Evolutionary conservation across 2,329 filamentous ascomycete genomes (phyloP), one percentile per base, ranked within the genome.

Genomic region (Hirsutella rhossiliensis): DNA sequence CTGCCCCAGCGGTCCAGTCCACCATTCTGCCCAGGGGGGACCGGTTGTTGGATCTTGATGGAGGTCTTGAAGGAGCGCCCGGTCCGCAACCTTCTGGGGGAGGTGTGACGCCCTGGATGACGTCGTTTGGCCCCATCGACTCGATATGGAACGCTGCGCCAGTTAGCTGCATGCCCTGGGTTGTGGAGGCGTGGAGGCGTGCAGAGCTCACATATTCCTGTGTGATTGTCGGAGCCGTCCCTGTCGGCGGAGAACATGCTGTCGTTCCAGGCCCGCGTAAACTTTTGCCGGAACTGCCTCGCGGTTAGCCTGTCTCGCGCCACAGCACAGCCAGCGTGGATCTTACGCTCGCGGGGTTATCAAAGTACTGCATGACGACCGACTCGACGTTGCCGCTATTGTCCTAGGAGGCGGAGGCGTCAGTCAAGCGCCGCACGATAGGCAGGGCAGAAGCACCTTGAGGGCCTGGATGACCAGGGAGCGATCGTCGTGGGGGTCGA

Each of bases 1-100:
- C 61, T 43, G 61, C 59, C 23, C 63, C 59, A 45, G 64, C 63
- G 29, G 36, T 32, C 62, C 71, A 69, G 43, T 76, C 70, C 50
- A 69, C 61, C 48, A 74, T 61, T 51, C 63, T 72, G 56, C 69
- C 66, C 46, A 79, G 56, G 9, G 78, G 76, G 30, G 78, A 80
- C 53, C 67, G 68, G 49, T 71, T 71, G 47, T 73, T 74, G 38
- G 72, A 66, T 58, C 77, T 65, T 19, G 78, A 82, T 2, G 78
- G 78, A n/a, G 78, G 78, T 45, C 78, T 68, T 17, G 78, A 80
- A 0, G 75, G 74, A 5, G 73, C 71, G 27, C 63, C 64, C 9
- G 61, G 60, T 31, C 62, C 63, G 45, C 69, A 68, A 39, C 60
- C 58, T 32, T 65, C 64, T 12, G 57, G 55, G 2, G 62, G 61